phyloP scores from a whole-genome alignment of 768 basidiomycete genomes.

The Coprinopsis marcescibilis region DNA sequence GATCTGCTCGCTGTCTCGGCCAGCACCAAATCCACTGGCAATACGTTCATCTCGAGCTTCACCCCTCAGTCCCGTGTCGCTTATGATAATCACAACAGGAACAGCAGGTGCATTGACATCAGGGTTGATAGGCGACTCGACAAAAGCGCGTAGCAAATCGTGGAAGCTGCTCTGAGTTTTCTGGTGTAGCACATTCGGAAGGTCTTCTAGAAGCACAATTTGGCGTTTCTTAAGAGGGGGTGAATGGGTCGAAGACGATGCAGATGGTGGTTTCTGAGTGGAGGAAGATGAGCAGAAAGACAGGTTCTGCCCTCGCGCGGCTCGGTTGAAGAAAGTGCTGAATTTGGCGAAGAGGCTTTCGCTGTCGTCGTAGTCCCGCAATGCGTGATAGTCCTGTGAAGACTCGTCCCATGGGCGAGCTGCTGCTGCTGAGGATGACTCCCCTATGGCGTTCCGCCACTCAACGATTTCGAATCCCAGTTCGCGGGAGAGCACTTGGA shows the following conservation, averaged over 20 bases:
- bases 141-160: constrained; percentile 53
- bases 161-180: constrained; percentile 71
- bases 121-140: constrained; percentile 32
- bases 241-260: too few relatives aligned
- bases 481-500: constrained; percentile 70
- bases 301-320: constrained; percentile 52
- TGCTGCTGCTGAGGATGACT: constrained; percentile 29
- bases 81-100: constrained; percentile 80
- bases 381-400: too few relatives aligned
- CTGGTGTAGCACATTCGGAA: constrained; percentile 83
- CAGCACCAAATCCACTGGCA: constrained; percentile 35
- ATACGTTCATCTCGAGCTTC: constrained; percentile 51
- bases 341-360: constrained; percentile 63
- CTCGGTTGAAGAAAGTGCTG: constrained; percentile 67
- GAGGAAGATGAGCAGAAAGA: constrained; percentile 25
- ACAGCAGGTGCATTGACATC: constrained; percentile 30
- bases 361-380: constrained; percentile 24
- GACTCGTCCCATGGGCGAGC: constrained; percentile 16
- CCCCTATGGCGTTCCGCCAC: constrained; percentile 71
- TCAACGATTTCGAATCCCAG: constrained; percentile 78
- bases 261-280: constrained; percentile 13
- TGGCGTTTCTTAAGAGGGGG: too few relatives aligned
- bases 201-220: constrained; percentile 78
- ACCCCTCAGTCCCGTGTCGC: constrained; percentile 76
- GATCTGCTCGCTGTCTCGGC: constrained; percentile 39